Percentiles rank a stretch among this genome's conserved stretches.
Conservation (phyloP, 2,329 filamentous ascomycete species). For the Colletotrichum somersetense region DNA sequence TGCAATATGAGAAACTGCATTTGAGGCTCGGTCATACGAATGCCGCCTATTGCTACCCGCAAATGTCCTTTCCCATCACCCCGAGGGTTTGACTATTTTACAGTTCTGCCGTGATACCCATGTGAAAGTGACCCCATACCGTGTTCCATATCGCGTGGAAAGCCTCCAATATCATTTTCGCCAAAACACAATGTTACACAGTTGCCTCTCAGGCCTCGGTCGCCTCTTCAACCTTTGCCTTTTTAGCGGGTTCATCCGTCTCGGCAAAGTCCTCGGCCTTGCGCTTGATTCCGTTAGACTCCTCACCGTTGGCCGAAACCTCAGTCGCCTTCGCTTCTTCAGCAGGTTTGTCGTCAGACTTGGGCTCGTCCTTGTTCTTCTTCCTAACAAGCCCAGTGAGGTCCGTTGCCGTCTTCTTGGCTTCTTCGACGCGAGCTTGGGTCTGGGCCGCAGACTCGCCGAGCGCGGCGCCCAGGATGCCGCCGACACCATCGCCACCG, state of each 20-base stretch:
- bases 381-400: constrained; percentile 81
- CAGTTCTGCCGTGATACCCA: constrained; percentile 30
- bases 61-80: constrained; percentile 20
- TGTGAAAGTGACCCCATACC: constrained; percentile 20
- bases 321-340: constrained; percentile 47
- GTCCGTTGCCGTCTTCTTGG: constrained; percentile 80
- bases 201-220: constrained; percentile 41
- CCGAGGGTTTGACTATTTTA: constrained; percentile 27
- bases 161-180: constrained; percentile 20
- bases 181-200: constrained; percentile 15
- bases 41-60: constrained; percentile 1
- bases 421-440: constrained; percentile 76
- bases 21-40: constrained; percentile 17
- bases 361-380: constrained; percentile 64
- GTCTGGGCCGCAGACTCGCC: constrained; percentile 73
- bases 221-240: constrained; percentile 51
- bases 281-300: constrained; percentile 63
- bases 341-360: constrained; percentile 39
- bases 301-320: constrained; percentile 44
- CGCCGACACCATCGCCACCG: constrained; percentile 64
- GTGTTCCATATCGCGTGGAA: constrained; percentile 2
- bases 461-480: constrained; percentile 73
- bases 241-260: constrained; percentile 51
- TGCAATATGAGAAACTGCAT: constrained; percentile 19
- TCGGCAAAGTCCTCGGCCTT: constrained; percentile 62